Evolutionary conservation across 176 grass and related monocot species (phyloP).

Genomic region (Carex myosuroides): DNA sequence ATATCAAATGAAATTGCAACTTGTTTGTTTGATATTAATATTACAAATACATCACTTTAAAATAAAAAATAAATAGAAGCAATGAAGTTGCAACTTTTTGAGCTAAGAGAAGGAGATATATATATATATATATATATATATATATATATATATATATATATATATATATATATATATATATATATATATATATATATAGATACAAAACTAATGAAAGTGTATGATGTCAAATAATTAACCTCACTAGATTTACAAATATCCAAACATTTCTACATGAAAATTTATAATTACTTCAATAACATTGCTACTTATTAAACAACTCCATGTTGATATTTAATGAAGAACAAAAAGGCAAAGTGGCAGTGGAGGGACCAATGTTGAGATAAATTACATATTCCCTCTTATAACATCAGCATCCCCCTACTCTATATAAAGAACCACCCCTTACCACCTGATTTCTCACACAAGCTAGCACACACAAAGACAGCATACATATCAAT

Average conservation of each 20-base stretch:
- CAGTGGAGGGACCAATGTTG: not conserved
- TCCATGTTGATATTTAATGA: no score
- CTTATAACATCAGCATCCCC: not conserved
- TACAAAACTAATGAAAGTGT: not conserved
- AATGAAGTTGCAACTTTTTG: not conserved
- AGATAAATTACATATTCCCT: slow-evolving; percentile 7
- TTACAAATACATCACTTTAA: not conserved
- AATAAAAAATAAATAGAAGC: not conserved
- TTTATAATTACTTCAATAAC: no score
- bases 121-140: no score
- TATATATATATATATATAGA: no score
- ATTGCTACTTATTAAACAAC: no score
- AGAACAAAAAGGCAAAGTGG: not conserved
- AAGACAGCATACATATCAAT: not conserved
- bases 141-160: no score
- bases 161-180: no score
- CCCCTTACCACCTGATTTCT: not conserved
- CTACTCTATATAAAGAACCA: slow-evolving; percentile 1
- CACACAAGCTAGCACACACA: not conserved
- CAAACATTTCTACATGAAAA: no score
- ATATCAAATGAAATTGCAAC: not conserved
- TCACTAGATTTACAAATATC: no score
- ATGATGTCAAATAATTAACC: not conserved
- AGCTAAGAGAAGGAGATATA: not conserved
- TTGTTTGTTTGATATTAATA: not conserved